phyloP scores from a whole-genome alignment of 768 basidiomycete genomes.

The Phylloporus rhodoxanthus region DNA sequence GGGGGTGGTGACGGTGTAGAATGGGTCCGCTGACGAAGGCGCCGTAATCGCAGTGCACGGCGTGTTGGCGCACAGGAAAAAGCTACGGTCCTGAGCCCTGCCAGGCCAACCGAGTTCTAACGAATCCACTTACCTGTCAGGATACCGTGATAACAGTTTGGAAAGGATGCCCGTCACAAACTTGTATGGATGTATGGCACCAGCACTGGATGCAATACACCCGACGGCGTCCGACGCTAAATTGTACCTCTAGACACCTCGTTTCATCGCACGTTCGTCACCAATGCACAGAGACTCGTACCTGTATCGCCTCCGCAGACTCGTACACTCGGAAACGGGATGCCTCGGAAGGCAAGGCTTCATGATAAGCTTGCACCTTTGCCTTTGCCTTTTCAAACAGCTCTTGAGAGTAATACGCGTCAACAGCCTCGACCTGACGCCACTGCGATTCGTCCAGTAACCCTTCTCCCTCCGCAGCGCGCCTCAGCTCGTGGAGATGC shows the following conservation, averaged over 20 bases:
- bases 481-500: constrained; percentile 46
- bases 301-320: constrained; percentile 30
- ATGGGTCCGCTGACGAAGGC: constrained; percentile 19
- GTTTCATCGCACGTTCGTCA: background rate
- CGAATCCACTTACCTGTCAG: constrained; percentile 37
- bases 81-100: constrained; percentile 34
- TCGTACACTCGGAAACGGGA: constrained; percentile 28
- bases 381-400: constrained; percentile 39
- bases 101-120: background rate
- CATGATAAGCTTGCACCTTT: constrained; percentile 40
- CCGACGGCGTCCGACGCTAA: constrained; percentile 43
- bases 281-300: constrained; percentile 6
- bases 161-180: constrained; percentile 58
- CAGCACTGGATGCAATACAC: constrained; percentile 49
- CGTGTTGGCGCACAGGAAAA: constrained; percentile 53
- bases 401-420: constrained; percentile 44
- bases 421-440: constrained; percentile 51
- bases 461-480: constrained; percentile 48
- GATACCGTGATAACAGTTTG: constrained; percentile 43
- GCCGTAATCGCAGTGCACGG: constrained; percentile 51
- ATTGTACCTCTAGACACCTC: constrained; percentile 38
- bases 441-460: constrained; percentile 50
- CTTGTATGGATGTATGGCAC: constrained; percentile 65
- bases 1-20: constrained; percentile 57
- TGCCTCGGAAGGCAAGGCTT: constrained; percentile 48